These are phyloP conservation scores for Anthracocystis setariae DNA, from an alignment of 1,284 basidiomycete species.

Conservation along the genomic window DNA sequence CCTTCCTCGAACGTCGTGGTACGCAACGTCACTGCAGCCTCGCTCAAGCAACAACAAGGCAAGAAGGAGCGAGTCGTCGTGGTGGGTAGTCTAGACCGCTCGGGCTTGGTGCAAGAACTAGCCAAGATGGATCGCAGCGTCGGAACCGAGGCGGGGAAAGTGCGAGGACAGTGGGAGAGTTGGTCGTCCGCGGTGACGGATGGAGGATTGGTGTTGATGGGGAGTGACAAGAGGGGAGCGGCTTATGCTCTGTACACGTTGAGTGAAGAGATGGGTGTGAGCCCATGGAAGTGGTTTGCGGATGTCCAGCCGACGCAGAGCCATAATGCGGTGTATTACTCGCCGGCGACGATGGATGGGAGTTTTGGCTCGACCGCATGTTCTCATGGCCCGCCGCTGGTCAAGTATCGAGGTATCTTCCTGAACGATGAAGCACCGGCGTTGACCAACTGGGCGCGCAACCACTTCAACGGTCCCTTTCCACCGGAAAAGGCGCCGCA, in stretches of 20 bases:
- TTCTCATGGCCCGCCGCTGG: slow-evolving; percentile 75
- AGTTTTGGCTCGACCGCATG: slow-evolving; percentile 67
- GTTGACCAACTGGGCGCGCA: slow-evolving; percentile 72
- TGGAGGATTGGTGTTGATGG: slow-evolving; percentile 22
- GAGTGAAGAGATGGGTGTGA: slow-evolving; percentile 33
- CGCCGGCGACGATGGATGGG: not conserved
- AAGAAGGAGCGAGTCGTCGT: slow-evolving; percentile 14
- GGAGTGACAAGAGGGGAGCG: slow-evolving; percentile 20
- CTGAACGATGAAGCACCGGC: slow-evolving; percentile 76
- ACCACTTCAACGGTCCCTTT: slow-evolving; percentile 77
- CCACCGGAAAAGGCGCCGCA: slow-evolving; percentile 68
- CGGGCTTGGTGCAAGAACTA: slow-evolving; percentile 16
- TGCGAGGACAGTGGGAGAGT: slow-evolving; percentile 21
- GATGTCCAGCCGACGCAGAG: slow-evolving; percentile 21
- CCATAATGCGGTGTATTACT: slow-evolving; percentile 22
- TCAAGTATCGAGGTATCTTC: slow-evolving; percentile 77
- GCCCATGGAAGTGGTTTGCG: slow-evolving; percentile 40
- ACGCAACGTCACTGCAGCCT: slow-evolving; percentile 24
- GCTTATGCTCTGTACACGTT: slow-evolving; percentile 30
- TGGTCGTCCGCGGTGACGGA: slow-evolving; percentile 11
- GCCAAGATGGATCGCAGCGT: slow-evolving; percentile 8
- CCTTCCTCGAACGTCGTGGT: slow-evolving; percentile 22
- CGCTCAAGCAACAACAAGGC: slow-evolving; percentile 9
- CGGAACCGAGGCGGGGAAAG: not conserved
- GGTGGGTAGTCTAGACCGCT: slow-evolving; percentile 12